Evolutionary conservation across 1,284 basidiomycete genomes (phyloP).

Genomic region (Ustilago sp.): DNA sequence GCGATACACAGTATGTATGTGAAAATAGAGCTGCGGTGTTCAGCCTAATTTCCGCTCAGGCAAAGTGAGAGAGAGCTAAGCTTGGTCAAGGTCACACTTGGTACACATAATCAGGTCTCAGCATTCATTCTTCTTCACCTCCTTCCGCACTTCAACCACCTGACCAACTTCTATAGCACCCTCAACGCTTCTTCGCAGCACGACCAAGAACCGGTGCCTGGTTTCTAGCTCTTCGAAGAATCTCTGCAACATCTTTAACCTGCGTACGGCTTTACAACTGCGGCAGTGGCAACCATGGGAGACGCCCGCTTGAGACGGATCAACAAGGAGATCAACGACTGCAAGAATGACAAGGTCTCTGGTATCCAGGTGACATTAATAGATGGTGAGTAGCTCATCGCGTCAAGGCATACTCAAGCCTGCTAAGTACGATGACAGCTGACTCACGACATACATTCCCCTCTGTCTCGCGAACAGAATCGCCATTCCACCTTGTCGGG

Average conservation of each 20-base stretch:
- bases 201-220: background rate
- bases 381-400: constrained; percentile 71
- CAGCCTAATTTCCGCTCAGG: constrained; percentile 8
- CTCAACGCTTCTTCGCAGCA: background rate
- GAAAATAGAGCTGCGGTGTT: constrained; percentile 27
- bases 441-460: background rate
- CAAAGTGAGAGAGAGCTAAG: background rate
- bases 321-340: constrained; percentile 85
- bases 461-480: constrained; percentile 19
- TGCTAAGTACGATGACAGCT: background rate
- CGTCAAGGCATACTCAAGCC: background rate
- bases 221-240: background rate
- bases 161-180: background rate
- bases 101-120: constrained; percentile 19
- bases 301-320: constrained; percentile 89
- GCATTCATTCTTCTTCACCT: background rate
- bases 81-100: constrained; percentile 2
- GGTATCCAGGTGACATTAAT: constrained; percentile 86
- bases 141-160: background rate
- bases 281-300: constrained; percentile 68
- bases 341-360: constrained; percentile 90
- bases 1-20: constrained; percentile 7
- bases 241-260: background rate
- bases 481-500: constrained; percentile 55
- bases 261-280: background rate